phyloP scores from a whole-genome alignment of 345 rosid genomes.

The Populus alba region DNA sequence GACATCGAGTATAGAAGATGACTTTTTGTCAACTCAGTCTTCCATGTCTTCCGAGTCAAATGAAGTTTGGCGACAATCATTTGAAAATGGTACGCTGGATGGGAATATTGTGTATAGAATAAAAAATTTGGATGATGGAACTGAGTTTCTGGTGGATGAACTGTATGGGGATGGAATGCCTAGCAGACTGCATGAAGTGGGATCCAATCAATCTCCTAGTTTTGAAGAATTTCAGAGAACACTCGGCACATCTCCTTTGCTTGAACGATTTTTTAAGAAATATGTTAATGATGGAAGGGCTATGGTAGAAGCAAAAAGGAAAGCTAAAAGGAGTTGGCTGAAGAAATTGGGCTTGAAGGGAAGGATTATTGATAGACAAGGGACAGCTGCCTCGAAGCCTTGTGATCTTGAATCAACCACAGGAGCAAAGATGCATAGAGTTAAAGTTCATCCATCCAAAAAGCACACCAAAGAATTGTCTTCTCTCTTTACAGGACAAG shows the following conservation, averaged over 20 bases:
- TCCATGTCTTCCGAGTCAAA: conserved; percentile 22
- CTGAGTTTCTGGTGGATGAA: conserved; percentile 31
- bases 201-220: conserved; percentile 42
- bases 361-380: conserved; percentile 29
- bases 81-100: conserved; percentile 19
- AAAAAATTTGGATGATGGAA: conserved; percentile 42
- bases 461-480: conserved; percentile 67
- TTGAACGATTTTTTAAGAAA: conserved; percentile 16
- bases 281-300: conserved; percentile 21
- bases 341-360: conserved; percentile 44
- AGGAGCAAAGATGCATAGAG: conserved; percentile 28
- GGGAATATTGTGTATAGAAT: conserved; percentile 16
- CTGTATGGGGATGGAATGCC: conserved; percentile 27
- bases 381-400: conserved; percentile 16
- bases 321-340: conserved; percentile 46
- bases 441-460: conserved; percentile 26
- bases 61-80: conserved; percentile 30
- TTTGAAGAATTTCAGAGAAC: conserved; percentile 47
- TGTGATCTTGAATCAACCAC: conserved; percentile 31
- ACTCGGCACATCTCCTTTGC: conserved; percentile 27
- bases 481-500: conserved; percentile 64
- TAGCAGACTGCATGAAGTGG: conserved; percentile 32
- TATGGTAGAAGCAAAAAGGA: conserved; percentile 24
- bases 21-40: conserved; percentile 24
- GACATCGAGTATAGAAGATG: conserved; percentile 30